Evolutionary conservation across 140 eudicot species (phyloP), one percentile per base, ranked within the genome.

Genomic region (Cichorium intybus): DNA sequence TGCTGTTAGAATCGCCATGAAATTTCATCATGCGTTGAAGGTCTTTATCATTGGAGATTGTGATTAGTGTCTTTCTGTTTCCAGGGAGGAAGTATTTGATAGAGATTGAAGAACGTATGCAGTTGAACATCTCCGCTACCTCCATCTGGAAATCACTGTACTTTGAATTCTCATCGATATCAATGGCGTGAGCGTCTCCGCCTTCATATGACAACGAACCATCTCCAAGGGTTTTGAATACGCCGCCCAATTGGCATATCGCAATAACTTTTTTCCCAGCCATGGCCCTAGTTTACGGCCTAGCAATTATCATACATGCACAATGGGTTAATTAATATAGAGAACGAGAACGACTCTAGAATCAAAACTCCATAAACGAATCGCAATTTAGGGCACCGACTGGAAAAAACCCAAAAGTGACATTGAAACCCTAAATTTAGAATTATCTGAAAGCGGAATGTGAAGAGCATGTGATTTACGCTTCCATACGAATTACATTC

Each of bases 181-280:
- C 99, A 69, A 93, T 88, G 16, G 99, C 99, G 74, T 88, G 99
- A 57, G 97, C 99, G 55, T 93, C 95, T 39, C 99, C 99, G 52
- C 99, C 99, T 57, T 73, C 74, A 64, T 93, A 93, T 23, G 84
- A 68, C 74, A 93, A 71, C 33, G 77, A 27, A 34, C 97, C 99
- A 53, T 93, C 94, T 20, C 60, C 46, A 62, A 75, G 80, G 6
- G 89, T 77, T 80, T 81, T 79, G 79, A 93, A 93, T 55, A 70
- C 80, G 64, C 99, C 99, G 7, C 99, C 97, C 16, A 87, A 81
- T 60, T 88, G 99, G 73, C 99, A 93, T 35, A 93, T 88, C 17
- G 89, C 97, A 58, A 93, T 93, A 69, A 88, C 73, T 67, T 66
- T 88, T 84, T 81, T 85, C 78, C 75, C 92, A 50, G 74, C 80